Evolutionary conservation across 2,329 filamentous ascomycete genomes (phyloP).

Genomic region (Dryadomyces quercivorus): DNA sequence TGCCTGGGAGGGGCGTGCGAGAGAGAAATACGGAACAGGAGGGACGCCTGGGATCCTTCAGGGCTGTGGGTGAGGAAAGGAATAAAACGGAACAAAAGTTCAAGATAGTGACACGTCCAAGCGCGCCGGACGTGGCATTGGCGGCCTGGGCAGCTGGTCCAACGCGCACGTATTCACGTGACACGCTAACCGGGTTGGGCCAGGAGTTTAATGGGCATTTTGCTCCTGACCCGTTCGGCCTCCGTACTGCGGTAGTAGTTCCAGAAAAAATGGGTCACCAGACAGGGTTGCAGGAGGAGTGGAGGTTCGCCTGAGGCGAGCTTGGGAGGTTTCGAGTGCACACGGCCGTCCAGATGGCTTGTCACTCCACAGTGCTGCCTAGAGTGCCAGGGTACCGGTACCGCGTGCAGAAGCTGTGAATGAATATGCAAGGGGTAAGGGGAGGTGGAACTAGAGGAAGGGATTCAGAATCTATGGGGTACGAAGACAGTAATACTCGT

Average conservation of each 20-base stretch:
- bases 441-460: not conserved
- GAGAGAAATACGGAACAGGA: too few species aligned
- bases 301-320: not conserved
- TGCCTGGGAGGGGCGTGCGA: not conserved
- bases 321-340: not conserved
- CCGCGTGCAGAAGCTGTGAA: not conserved
- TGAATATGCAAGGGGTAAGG: not conserved
- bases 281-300: not conserved
- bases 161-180: constrained; percentile 1
- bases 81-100: not conserved
- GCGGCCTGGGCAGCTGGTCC: not conserved
- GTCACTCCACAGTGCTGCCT: constrained; percentile 3
- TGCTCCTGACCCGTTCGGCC: too few species aligned
- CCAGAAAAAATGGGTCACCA: not conserved
- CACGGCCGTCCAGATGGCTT: not conserved
- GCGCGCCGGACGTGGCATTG: not conserved
- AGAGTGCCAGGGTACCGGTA: not conserved
- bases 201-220: not conserved
- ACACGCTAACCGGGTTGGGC: not conserved
- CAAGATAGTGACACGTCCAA: not conserved
- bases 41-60: not conserved
- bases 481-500: too few species aligned
- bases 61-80: too few species aligned
- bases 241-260: too few species aligned
- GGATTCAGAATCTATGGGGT: too few species aligned